Conservation (phyloP, 805 yeast genomes). For the Phaffomyces thermotolerans region DNA sequence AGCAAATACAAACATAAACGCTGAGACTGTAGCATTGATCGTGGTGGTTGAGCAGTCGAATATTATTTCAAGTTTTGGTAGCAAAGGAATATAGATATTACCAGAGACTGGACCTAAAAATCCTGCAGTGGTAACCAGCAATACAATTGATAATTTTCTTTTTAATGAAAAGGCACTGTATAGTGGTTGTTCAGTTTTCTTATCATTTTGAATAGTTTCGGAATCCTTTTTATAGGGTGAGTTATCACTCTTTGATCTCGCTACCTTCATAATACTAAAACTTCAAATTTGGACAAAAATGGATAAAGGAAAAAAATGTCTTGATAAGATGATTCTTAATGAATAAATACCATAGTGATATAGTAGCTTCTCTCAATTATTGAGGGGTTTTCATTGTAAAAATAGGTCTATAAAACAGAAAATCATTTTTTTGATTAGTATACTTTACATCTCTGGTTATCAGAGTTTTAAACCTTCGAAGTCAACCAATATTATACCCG, state of each 20-base stretch:
- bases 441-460: too few relatives aligned
- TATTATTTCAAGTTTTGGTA: constrained; percentile 36
- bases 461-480: too few relatives aligned
- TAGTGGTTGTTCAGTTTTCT: background rate
- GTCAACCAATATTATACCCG: too few relatives aligned
- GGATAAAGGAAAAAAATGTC: too few relatives aligned
- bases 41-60: constrained; percentile 35
- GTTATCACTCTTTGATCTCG: background rate
- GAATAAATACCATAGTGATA: too few relatives aligned
- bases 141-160: constrained; percentile 29
- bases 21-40: constrained; percentile 50
- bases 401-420: too few relatives aligned
- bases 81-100: constrained; percentile 48
- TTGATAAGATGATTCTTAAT: too few relatives aligned
- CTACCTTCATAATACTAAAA: too few relatives aligned
- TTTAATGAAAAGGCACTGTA: constrained; percentile 28
- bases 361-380: too few relatives aligned
- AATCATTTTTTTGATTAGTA: too few relatives aligned
- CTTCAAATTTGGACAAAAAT: too few relatives aligned
- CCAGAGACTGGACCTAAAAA: constrained; percentile 52
- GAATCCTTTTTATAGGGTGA: background rate
- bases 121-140: constrained; percentile 40
- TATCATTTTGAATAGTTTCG: background rate
- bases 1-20: constrained; percentile 50
- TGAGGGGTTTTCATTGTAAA: too few relatives aligned